Evolutionary conservation across 257 asterid species (phyloP).

Genomic region (Solanum peruvianum): DNA sequence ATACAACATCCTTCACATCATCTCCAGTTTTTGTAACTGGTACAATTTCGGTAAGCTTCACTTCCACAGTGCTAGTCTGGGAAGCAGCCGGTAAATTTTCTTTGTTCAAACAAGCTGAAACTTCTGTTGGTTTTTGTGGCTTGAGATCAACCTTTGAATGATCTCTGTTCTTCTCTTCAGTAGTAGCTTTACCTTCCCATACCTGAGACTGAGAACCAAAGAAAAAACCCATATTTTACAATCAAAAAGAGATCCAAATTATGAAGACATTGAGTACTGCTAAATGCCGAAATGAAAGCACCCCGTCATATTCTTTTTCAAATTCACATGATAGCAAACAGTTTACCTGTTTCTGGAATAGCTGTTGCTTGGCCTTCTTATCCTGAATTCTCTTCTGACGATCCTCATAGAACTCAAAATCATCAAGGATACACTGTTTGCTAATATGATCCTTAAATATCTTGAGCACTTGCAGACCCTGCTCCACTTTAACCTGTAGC

Average conservation of each 20-base stretch:
- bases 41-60: not conserved
- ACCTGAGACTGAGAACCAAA: not conserved
- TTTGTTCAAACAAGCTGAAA: not conserved
- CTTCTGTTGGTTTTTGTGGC: slow-evolving; percentile 13
- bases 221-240: not conserved
- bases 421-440: slow-evolving; percentile 59
- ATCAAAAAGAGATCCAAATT: not conserved
- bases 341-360: slow-evolving; percentile 32
- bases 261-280: not conserved
- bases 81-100: not conserved
- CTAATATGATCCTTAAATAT: slow-evolving; percentile 47
- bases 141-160: slow-evolving; percentile 12
- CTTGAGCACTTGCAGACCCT: slow-evolving; percentile 51
- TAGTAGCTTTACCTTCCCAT: slow-evolving; percentile 10
- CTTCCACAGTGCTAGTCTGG: slow-evolving; percentile 6
- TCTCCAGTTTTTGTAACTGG: slow-evolving; percentile 8
- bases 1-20: not conserved
- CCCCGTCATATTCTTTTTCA: not conserved
- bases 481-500: slow-evolving; percentile 55
- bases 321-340: not conserved
- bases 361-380: slow-evolving; percentile 47
- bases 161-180: slow-evolving; percentile 19
- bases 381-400: slow-evolving; percentile 58
- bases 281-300: not conserved
- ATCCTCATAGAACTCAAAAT: slow-evolving; percentile 63